phyloP scores from a whole-genome alignment of 805 yeast genomes.

The Cyberlindnera mrakii region DNA sequence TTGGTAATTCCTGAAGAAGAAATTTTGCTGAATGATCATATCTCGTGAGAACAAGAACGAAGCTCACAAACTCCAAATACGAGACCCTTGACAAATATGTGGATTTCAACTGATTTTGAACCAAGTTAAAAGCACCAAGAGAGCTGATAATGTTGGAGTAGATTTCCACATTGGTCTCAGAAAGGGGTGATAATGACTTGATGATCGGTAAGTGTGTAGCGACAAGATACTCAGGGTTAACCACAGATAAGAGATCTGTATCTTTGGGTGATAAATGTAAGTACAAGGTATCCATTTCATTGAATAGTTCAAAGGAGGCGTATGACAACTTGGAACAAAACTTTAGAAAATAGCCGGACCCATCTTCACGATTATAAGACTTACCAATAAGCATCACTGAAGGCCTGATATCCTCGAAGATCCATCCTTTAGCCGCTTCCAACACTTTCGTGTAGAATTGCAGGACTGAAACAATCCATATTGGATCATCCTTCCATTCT shows the following conservation, averaged over 20 bases:
- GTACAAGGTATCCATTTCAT: conserved; percentile 7
- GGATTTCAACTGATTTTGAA: conserved; percentile 8
- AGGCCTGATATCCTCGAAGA: conserved; percentile 7
- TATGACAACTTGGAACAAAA: conserved; percentile 16
- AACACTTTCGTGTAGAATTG: conserved; percentile 14
- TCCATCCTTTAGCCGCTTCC: conserved; percentile 13
- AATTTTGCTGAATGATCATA: conserved; percentile 9
- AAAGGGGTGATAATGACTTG: conserved; percentile 4
- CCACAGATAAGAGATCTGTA: conserved; percentile 5
- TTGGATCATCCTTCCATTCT: conserved; percentile 10
- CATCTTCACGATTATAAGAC: conserved; percentile 11
- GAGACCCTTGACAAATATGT: conserved; percentile 4
- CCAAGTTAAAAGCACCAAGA: conserved; percentile 3
- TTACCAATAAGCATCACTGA: conserved; percentile 9
- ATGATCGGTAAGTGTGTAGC: conserved; percentile 8
- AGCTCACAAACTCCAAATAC: conserved; percentile 17
- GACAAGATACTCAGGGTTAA: conserved; percentile 17
- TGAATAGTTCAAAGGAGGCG: conserved; percentile 5
- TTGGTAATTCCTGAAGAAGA: conserved; percentile 15
- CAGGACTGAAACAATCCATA: conserved; percentile 11
- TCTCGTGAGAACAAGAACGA: conserved; percentile 7
- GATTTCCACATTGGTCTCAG: conserved; percentile 9
- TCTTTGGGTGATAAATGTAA: conserved; percentile 7
- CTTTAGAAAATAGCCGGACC: conserved; percentile 9
- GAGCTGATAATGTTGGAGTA: conserved; percentile 11